Conservation (phyloP, 805 yeast genomes). For the Candida gorgasii region DNA sequence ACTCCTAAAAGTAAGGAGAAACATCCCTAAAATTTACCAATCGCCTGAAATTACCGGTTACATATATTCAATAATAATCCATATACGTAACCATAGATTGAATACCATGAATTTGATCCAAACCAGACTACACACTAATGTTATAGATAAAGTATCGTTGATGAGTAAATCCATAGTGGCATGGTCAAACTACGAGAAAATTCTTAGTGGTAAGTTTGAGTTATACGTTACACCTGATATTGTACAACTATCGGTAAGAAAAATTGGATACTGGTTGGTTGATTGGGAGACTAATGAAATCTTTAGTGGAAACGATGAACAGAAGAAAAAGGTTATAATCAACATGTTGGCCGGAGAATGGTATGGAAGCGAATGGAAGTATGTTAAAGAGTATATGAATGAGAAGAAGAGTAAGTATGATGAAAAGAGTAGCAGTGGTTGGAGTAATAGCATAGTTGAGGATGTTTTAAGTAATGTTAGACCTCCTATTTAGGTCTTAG, state of each 20-base stretch:
- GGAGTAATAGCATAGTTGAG: constrained; percentile 35
- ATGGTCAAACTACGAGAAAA: constrained; percentile 7
- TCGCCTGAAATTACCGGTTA: constrained; percentile 39
- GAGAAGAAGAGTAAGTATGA: constrained; percentile 21
- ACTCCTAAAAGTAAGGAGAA: neutral
- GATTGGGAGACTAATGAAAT: constrained; percentile 33
- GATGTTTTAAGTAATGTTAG: constrained; percentile 33
- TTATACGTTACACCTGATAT: constrained; percentile 39
- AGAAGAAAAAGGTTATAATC: constrained; percentile 20
- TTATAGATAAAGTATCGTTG: constrained; percentile 29
- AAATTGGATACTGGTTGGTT: constrained; percentile 44
- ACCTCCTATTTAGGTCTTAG: constrained; percentile 34
- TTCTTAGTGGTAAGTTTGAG: constrained; percentile 15
- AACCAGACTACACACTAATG: constrained; percentile 34
- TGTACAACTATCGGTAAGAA: constrained; percentile 38
- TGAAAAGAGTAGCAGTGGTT: constrained; percentile 31
- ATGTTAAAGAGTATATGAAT: constrained; percentile 29
- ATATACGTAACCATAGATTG: constrained; percentile 39
- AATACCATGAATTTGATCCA: constrained; percentile 38
- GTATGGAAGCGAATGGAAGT: constrained; percentile 44
- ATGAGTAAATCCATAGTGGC: constrained; percentile 30
- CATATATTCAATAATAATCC: constrained; percentile 37
- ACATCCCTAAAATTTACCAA: constrained; percentile 22
- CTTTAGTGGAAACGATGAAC: constrained; percentile 4
- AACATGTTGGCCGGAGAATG: constrained; percentile 43